Percentiles rank a stretch among this genome's conserved stretches.
Evolutionary conservation across 257 asterid species (phyloP).

Genomic region (Solanum okadae): DNA sequence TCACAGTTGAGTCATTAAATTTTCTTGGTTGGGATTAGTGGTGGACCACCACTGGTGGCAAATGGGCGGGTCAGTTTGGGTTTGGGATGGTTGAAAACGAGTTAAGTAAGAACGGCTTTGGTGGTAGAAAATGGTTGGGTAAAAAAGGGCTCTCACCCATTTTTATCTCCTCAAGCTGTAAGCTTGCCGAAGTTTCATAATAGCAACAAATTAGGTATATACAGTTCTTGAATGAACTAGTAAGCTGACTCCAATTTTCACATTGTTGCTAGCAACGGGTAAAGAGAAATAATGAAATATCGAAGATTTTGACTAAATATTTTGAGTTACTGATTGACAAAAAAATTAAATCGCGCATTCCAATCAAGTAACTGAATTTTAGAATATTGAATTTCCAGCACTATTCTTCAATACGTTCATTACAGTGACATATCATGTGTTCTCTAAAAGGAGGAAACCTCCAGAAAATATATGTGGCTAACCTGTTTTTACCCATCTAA

Average conservation of each 20-base stretch:
- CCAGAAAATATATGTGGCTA: not conserved
- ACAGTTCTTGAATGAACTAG: too few species aligned
- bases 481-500: not conserved
- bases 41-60: not conserved
- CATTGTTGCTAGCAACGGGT: not conserved
- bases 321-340: not conserved
- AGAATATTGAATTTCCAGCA: not conserved
- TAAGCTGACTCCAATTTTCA: too few species aligned
- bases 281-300: not conserved
- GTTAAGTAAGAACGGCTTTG: not conserved
- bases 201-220: too few species aligned
- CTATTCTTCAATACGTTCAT: not conserved
- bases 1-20: not conserved
- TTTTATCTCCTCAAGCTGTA: too few species aligned
- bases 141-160: not conserved
- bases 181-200: too few species aligned
- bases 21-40: not conserved
- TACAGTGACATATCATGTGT: not conserved
- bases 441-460: not conserved
- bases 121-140: not conserved
- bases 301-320: not conserved
- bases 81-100: not conserved
- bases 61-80: not conserved
- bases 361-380: not conserved
- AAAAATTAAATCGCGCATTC: fast-evolving